These are phyloP conservation scores for Physaria fendleri DNA, from an alignment of 345 rosid species.

Conservation along the genomic window DNA sequence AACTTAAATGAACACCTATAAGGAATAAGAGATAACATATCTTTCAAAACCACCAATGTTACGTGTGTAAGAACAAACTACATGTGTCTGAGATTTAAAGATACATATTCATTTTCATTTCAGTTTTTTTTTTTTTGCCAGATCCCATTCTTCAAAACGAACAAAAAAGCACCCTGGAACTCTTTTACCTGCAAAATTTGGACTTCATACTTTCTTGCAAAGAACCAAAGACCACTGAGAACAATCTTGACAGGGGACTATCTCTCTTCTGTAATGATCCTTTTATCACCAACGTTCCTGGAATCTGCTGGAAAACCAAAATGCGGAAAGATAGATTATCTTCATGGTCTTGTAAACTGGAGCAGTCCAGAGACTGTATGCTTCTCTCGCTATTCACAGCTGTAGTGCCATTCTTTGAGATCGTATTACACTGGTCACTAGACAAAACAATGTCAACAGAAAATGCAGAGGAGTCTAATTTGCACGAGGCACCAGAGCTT, in stretches of 20 bases:
- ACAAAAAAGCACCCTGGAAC: not conserved
- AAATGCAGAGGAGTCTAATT: slow-evolving; percentile 52
- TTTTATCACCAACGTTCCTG: slow-evolving; percentile 76
- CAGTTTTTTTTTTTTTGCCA: not conserved
- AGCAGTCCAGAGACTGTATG: slow-evolving; percentile 24
- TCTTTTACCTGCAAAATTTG: slow-evolving; percentile 36
- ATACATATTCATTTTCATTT: not conserved
- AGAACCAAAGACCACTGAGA: slow-evolving; percentile 43
- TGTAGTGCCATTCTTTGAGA: slow-evolving; percentile 35
- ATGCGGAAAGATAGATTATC: slow-evolving; percentile 41
- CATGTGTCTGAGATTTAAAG: slow-evolving; percentile 5
- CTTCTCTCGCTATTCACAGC: slow-evolving; percentile 21
- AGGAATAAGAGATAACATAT: no score
- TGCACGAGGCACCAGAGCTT: slow-evolving; percentile 51
- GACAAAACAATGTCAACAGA: slow-evolving; percentile 54
- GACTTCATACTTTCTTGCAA: slow-evolving; percentile 48
- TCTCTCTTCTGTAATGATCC: slow-evolving; percentile 59
- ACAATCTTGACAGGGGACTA: slow-evolving; percentile 45
- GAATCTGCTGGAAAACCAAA: slow-evolving; percentile 74
- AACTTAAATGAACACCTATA: no score
- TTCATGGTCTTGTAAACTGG: slow-evolving; percentile 27
- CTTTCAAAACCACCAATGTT: no score
- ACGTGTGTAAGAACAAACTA: not conserved
- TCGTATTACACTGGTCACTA: slow-evolving; percentile 42
- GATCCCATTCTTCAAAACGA: not conserved